These are phyloP conservation scores for Hordeum marinum DNA, from an alignment of 176 grass and related monocot species.

Conservation along the genomic window DNA sequence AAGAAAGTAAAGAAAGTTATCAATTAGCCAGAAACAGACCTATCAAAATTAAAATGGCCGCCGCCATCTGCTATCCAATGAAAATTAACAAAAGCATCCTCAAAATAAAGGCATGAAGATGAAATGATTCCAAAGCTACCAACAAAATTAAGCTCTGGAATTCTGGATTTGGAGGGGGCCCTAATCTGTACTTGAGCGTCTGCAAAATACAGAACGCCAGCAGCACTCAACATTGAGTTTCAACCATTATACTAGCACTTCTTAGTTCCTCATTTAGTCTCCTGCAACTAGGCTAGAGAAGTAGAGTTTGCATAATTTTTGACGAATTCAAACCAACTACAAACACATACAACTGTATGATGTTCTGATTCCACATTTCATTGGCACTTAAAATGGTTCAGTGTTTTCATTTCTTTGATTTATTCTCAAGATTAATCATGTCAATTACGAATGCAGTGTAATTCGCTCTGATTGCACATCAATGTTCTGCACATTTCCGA, in stretches of 20 bases:
- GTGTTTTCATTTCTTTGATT: not conserved
- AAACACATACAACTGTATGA: not conserved
- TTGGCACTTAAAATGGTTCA: not conserved
- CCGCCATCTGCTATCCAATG: not conserved
- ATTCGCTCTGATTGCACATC: not conserved
- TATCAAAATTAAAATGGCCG: not conserved
- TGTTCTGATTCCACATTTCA: not conserved
- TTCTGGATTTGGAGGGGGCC: not conserved
- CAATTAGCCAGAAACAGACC: not conserved
- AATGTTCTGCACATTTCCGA: not conserved
- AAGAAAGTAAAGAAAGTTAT: conserved; percentile 20
- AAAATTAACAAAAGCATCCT: not conserved
- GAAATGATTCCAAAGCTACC: not conserved
- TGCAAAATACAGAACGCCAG: not conserved
- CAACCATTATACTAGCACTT: not conserved
- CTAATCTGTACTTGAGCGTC: not conserved
- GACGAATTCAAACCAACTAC: not conserved
- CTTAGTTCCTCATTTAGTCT: not conserved
- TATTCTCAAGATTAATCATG: not conserved
- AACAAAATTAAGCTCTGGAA: not conserved
- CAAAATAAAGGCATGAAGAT: not conserved
- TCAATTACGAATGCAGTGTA: not conserved
- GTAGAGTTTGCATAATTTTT: not conserved
- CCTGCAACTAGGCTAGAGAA: not conserved
- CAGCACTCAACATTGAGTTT: not conserved